phyloP scores from a whole-genome alignment of 371 early-diverging fungal species.

The Lichtheimia hyalospora region DNA sequence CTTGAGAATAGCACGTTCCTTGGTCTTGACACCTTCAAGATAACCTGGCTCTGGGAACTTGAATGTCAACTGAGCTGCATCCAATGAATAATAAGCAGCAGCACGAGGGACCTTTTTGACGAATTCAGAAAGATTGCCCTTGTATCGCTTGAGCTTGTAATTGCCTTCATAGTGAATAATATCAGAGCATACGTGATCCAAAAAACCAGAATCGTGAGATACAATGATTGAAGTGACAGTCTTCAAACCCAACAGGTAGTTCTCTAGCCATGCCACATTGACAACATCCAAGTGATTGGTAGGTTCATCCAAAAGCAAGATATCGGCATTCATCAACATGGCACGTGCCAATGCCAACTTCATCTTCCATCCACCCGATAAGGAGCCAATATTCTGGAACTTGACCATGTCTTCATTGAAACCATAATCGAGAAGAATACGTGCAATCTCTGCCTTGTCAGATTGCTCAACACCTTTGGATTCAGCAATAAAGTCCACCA shows the following conservation, averaged over 20 bases:
- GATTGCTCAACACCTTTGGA: constrained; percentile 55
- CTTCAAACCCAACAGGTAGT: constrained; percentile 69
- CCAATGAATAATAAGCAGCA: constrained; percentile 71
- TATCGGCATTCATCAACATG: constrained; percentile 82
- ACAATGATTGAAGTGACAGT: constrained; percentile 83
- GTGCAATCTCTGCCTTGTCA: constrained; percentile 51
- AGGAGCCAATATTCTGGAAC: constrained; percentile 65
- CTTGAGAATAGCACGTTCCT: constrained; percentile 69
- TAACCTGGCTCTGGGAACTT: constrained; percentile 73
- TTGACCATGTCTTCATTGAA: constrained; percentile 69
- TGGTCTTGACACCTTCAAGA: constrained; percentile 75
- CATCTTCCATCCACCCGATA: constrained; percentile 94
- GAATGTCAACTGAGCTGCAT: constrained; percentile 58
- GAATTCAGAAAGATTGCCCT: constrained; percentile 84
- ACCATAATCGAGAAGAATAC: constrained; percentile 64
- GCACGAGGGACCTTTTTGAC: constrained; percentile 79
- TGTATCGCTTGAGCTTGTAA: constrained; percentile 76
- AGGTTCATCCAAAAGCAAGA: constrained; percentile 89
- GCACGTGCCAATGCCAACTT: constrained; percentile 84
- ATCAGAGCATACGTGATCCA: constrained; percentile 83
- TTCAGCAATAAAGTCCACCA: constrained; percentile 68
- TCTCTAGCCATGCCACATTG: constrained; percentile 85
- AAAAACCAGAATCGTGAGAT: constrained; percentile 90
- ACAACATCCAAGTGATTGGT: constrained; percentile 89
- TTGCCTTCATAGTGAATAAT: constrained; percentile 79